phyloP scores from a whole-genome alignment of 2,329 filamentous ascomycete species.

The Scopulariopsis brevicaulis region DNA sequence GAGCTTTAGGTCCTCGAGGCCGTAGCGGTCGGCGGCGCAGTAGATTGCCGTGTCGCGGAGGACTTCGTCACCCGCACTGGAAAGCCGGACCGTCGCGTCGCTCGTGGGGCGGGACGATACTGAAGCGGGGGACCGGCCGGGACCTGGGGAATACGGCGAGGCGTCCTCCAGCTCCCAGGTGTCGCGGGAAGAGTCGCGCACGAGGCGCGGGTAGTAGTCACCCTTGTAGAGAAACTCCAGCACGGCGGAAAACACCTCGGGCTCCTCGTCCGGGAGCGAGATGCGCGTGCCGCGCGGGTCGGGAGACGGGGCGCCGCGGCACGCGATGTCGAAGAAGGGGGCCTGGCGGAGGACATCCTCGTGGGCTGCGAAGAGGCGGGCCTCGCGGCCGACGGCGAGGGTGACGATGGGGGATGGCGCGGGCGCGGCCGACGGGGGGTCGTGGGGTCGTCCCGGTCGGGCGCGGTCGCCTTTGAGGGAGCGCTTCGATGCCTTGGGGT shows the following conservation, averaged over 20 bases:
- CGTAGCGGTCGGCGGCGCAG: constrained; percentile 77
- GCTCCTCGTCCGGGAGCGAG: constrained; percentile 72
- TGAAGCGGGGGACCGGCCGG: not conserved
- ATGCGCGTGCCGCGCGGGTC: constrained; percentile 47
- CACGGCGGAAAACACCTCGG: constrained; percentile 81
- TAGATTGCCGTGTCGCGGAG: constrained; percentile 87
- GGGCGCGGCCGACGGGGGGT: not conserved
- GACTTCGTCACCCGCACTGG: constrained; percentile 52
- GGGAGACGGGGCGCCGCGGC: not conserved
- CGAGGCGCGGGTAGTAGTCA: constrained; percentile 79
- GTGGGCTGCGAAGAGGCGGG: constrained; percentile 84
- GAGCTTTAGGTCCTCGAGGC: constrained; percentile 73
- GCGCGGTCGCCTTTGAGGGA: constrained; percentile 1
- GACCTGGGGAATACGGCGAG: constrained; percentile 7
- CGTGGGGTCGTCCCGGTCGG: too few relatives aligned
- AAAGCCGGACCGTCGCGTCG: constrained; percentile 60
- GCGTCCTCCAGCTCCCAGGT: constrained; percentile 72
- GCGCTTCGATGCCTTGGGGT: constrained; percentile 55
- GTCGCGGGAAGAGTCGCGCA: constrained; percentile 76
- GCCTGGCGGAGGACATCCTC: constrained; percentile 73
- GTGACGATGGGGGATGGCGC: constrained; percentile 58
- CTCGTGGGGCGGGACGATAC: not conserved
- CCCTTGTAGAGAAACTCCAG: constrained; percentile 91
- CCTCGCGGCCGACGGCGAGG: constrained; percentile 66
- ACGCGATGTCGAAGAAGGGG: constrained; percentile 52